Conservation (phyloP, 495 filamentous ascomycete species). For the Massariosphaeria phaeospora region DNA sequence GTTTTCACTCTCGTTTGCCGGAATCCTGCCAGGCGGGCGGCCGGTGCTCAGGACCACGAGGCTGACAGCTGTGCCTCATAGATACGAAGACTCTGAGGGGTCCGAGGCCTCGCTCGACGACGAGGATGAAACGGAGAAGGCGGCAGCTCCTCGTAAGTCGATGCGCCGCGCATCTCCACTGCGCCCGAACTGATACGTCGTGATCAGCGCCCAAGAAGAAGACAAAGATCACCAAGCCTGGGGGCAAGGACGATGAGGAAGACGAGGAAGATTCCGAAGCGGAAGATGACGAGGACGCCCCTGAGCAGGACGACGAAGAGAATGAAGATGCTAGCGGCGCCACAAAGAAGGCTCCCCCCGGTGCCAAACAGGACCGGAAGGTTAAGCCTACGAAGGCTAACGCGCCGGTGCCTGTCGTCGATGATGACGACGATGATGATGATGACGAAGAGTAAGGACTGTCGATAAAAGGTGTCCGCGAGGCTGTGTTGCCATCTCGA, state of each 20-base stretch:
- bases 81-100: conserved; percentile 35
- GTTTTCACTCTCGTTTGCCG: neutral
- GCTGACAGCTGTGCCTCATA: conserved; percentile 22
- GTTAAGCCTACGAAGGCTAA: conserved; percentile 24
- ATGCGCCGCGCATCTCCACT: neutral
- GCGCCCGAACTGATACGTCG: conserved; percentile 8
- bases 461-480: no score
- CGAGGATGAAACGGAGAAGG: conserved; percentile 30
- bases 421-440: conserved; percentile 36
- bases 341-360: conserved; percentile 32
- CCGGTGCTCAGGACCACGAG: conserved; percentile 2
- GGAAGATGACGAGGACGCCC: conserved; percentile 16
- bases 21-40: neutral
- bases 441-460: conserved; percentile 3
- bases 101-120: conserved; percentile 35
- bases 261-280: conserved; percentile 22
- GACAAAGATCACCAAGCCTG: conserved; percentile 12
- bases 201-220: conserved; percentile 29
- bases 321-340: conserved; percentile 30
- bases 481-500: no score
- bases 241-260: conserved; percentile 32
- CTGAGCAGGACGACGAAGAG: conserved; percentile 17
- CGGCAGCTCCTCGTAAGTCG: conserved; percentile 28
- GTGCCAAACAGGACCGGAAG: conserved; percentile 26
- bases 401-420: conserved; percentile 33